Evolutionary conservation across 371 early-diverging fungal species (phyloP), one percentile per base, ranked within the genome.

Genomic region (Mucor mucedo): DNA sequence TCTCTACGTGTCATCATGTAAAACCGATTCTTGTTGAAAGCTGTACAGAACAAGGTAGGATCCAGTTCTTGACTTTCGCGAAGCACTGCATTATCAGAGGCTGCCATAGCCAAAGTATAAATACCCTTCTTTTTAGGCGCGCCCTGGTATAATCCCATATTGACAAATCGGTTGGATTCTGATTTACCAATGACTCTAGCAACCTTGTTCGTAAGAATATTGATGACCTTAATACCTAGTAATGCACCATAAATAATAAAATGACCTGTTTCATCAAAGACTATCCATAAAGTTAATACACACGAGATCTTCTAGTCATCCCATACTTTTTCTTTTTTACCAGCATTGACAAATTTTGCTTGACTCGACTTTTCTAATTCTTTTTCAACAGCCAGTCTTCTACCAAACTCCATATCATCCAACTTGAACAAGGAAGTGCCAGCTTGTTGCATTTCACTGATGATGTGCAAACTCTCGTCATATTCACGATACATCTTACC

Each of bases 321-420:
- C 4, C 35, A 35, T 8, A 35, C 35, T 35, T 35, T 4, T 9
- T 8, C 2, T 28, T 3, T 4, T n/a, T 45, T 73, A 90, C 91
- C 84, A 9, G 91, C 94, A 76, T 95, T 97, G 39, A 85, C 84
- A 35, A 79, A 86, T 29, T 68, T 69, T 7, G 86, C 76, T 65
- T 93, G 92, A 4, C 87, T 73, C 0, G 89, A 78, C 62, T 91
- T 91, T 60, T 91, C 89, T 47, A 97, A 70, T 71, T 97, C 96
- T 47, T 88, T 86, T 61, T 98, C 98, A 5, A 92, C 83, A 3
- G 97, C 96, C 49, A 97, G 66, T 53, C 98, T 84, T 60, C 97
- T 84, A 29, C 98, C 97, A 85, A 96, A 97, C 76, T 97, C 98
- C 97, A 97, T 97, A 66, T 93, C 95, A 73, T 98, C 98, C 48